Evolutionary conservation across 805 yeast species (phyloP), one percentile per base, ranked within the genome.

Genomic region (Wickerhamiella qilinensis): DNA sequence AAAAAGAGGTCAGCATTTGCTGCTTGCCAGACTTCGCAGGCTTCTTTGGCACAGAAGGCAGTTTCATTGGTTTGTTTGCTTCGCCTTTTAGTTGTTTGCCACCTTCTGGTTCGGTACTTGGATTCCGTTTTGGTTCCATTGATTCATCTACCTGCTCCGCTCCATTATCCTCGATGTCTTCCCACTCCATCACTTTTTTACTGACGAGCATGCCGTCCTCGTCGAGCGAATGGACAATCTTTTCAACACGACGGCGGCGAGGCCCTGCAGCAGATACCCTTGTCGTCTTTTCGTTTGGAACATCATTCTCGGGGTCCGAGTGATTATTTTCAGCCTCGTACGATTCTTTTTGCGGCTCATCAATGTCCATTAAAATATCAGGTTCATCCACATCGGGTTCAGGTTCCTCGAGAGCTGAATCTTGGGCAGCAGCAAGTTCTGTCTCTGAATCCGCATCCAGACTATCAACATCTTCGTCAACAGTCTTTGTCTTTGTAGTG

Each of bases 1-100:
- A 39, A 20, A 39, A 39, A 14, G 41, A 39, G 2, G 38, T 35
- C 15, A 39, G 33, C 3, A 28, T 30, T 4, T 31, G 20, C 30
- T 39, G 41, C 27, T 34, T 33, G 11, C 33, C 20, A 6, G 20
- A 6, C 20, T 30, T 30, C 9, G 9, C 25, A 11, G 25, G 25
- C 21, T 18, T 16, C 20, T 30, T 30, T 17, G 33, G 33, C 7
- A 30, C 20, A 4, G 7, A 4, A 4, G 33, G 20, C 12, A 30
- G 33, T 11, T 22, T 22, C 25, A 22, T 6, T 6, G 25, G 25
- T 22, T 6, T 6, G 9, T 22, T 22, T 6, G 25, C n/a, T n/a
- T 22, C 9, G 25, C 25, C 11, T 6, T 7, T 11, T 6, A 11
- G 9, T 22, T 22, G 25, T 6, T 22, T 6, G 25, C 25, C 25